phyloP scores from a whole-genome alignment of 495 filamentous ascomycete genomes.

The Daldinia childiae region DNA sequence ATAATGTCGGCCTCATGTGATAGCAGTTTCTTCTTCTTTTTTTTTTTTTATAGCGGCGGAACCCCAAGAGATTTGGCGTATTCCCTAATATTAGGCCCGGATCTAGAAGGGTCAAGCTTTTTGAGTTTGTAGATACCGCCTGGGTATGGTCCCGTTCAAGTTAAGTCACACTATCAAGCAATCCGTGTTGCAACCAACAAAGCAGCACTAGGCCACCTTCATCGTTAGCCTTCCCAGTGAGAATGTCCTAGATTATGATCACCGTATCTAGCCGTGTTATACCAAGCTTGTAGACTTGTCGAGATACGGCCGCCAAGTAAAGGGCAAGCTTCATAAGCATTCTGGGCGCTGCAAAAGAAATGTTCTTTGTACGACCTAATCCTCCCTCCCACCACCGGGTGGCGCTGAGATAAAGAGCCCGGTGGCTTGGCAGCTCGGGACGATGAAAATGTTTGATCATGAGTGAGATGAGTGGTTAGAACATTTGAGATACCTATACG shows the following conservation, averaged over 20 bases:
- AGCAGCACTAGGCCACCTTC: neutral
- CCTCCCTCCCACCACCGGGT: neutral
- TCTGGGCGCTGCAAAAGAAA: neutral
- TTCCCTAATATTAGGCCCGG: neutral
- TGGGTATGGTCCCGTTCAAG: neutral
- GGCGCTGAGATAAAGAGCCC: constrained; percentile 9
- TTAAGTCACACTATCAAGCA: neutral
- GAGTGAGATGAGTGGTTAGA: constrained; percentile 1
- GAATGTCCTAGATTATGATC: neutral
- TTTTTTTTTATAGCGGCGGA: neutral
- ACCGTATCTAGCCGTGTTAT: neutral
- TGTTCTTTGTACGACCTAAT: neutral
- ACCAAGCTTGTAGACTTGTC: neutral
- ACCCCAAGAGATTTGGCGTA: neutral
- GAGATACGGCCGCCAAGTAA: neutral
- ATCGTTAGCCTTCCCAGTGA: neutral
- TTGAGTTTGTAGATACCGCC: neutral
- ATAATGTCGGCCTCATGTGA: neutral
- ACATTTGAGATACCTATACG: constrained; percentile 7
- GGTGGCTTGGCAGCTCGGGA: constrained; percentile 1
- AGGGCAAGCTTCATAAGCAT: neutral
- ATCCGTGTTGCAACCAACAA: neutral
- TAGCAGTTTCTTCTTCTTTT: too few species aligned
- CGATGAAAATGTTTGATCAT: neutral
- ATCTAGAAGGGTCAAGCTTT: neutral